phyloP scores from a whole-genome alignment of 75 land plant genomes.

The Cryptomeria japonica region DNA sequence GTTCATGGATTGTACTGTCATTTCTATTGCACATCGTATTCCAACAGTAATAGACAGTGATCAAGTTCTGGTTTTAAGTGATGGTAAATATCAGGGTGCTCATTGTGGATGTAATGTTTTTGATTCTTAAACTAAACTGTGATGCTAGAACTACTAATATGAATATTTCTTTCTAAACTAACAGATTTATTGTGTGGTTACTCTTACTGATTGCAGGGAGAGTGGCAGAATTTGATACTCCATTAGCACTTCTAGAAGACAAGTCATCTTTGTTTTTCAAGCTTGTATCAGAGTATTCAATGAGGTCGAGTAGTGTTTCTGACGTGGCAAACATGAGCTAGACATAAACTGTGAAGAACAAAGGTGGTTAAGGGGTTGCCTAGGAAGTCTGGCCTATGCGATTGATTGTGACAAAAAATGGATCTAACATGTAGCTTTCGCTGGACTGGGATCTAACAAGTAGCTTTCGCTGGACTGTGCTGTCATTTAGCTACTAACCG shows the following conservation, averaged over 20 bases:
- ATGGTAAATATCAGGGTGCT: constrained; percentile 20
- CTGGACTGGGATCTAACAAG: not conserved
- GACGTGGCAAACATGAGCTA: constrained; percentile 22
- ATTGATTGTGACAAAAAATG: not conserved
- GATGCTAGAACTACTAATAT: not conserved
- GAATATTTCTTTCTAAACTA: not conserved
- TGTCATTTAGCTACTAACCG: not conserved
- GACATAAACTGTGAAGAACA: not conserved
- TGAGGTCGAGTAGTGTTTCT: constrained; percentile 64
- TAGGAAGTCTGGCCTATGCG: not conserved
- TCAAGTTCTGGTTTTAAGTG: constrained; percentile 69
- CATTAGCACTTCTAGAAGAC: constrained; percentile 67
- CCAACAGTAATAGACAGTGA: constrained; percentile 92
- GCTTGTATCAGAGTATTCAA: constrained; percentile 83
- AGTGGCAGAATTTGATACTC: constrained; percentile 87
- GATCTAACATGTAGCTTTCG: not conserved
- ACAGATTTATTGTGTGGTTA: not conserved
- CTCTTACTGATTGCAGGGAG: constrained; percentile 50
- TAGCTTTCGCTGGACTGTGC: not conserved
- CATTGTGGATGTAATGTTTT: not conserved
- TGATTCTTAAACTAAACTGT: not conserved
- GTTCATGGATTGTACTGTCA: constrained; percentile 69
- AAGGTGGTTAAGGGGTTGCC: not conserved
- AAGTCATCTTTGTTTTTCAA: constrained; percentile 81
- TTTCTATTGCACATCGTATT: constrained; percentile 88